Evolutionary conservation across 495 filamentous ascomycete species (phyloP), one percentile per base, ranked within the genome.

Genomic region (Penicillium paxilli): DNA sequence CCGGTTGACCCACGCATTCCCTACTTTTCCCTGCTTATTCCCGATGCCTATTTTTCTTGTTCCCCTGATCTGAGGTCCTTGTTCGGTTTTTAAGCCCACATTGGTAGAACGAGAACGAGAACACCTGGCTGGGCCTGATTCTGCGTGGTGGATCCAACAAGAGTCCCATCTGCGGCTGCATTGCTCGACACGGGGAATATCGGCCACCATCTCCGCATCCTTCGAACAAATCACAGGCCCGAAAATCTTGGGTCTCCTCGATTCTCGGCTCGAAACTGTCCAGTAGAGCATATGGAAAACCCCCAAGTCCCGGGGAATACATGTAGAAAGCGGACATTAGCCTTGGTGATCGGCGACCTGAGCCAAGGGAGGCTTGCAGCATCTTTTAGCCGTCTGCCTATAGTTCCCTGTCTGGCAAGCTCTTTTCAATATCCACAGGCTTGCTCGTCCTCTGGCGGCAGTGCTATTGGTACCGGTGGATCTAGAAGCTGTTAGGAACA

Each of bases 401-500:
- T 44, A 30, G n/a, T 55, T 47, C n/a, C 25, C 21, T 33, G 19
- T 25, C 32, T 12, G 23, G 37, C n/a, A 51, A 44, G 5, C n/a
- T 32, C 25, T 24, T 51, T 51, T 30, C 16, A 47, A 55, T 51
- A 51, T 47, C 35, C 45, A 44, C 57, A 19, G 26, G 21, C 17
- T 33, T 26, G 44, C 23, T 17, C 25, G 16, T 2, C 8, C 30
- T 32, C 9, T 33, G 22, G n/a, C 37, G 38, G 42, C 32, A 19
- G 20, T 28, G 16, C 22, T 33, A 20, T 33, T 47, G 35, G 40
- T 12, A 23, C 11, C 21, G 21, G 45, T 48, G 55, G 44, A 51
- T 55, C 44, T 26, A 14, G 26, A 55, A 49, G 42, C 21, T 49
- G 30, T 26, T 51, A 59, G 51, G 46, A 46, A 35, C 44, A 46